These are phyloP conservation scores for Pleodorina starrii DNA, from an alignment of 139 green algal species.

Conservation along the genomic window DNA sequence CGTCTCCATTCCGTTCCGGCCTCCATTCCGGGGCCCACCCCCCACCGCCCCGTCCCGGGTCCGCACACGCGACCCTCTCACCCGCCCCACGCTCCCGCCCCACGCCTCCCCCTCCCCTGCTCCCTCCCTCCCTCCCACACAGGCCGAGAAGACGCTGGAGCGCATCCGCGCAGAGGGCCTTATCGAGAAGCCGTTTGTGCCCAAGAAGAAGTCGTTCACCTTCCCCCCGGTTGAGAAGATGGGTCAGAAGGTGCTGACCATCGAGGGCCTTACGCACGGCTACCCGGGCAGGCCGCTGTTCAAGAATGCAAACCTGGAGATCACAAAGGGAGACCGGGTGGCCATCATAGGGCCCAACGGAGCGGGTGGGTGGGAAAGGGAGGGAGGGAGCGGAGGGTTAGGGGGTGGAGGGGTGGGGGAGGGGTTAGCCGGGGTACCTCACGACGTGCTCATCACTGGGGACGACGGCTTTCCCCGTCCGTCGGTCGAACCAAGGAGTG, in stretches of 20 bases:
- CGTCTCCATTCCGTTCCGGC: too few species aligned
- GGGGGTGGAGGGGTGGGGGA: too few species aligned
- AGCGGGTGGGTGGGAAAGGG: slow-evolving; percentile 51
- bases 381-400: neutral
- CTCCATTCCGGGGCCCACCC: too few species aligned
- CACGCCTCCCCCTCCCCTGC: too few species aligned
- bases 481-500: too few species aligned
- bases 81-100: too few species aligned
- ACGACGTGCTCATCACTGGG: too few species aligned
- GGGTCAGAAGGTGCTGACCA: slow-evolving; percentile 75
- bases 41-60: too few species aligned
- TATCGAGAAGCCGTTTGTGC: slow-evolving; percentile 90
- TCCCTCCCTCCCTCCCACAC: slow-evolving; percentile 14
- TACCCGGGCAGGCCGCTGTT: slow-evolving; percentile 90
- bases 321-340: slow-evolving; percentile 95
- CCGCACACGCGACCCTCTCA: too few species aligned
- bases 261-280: slow-evolving; percentile 84
- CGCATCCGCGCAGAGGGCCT: slow-evolving; percentile 83
- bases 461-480: too few species aligned
- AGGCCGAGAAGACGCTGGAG: slow-evolving; percentile 96
- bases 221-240: slow-evolving; percentile 82
- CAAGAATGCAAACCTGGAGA: slow-evolving; percentile 82
- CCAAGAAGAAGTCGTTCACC: slow-evolving; percentile 65
- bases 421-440: too few species aligned
- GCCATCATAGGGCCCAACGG: slow-evolving; percentile 98